These are phyloP conservation scores for Golubevia pallescens DNA, from an alignment of 1,284 basidiomycete species.

Conservation along the genomic window DNA sequence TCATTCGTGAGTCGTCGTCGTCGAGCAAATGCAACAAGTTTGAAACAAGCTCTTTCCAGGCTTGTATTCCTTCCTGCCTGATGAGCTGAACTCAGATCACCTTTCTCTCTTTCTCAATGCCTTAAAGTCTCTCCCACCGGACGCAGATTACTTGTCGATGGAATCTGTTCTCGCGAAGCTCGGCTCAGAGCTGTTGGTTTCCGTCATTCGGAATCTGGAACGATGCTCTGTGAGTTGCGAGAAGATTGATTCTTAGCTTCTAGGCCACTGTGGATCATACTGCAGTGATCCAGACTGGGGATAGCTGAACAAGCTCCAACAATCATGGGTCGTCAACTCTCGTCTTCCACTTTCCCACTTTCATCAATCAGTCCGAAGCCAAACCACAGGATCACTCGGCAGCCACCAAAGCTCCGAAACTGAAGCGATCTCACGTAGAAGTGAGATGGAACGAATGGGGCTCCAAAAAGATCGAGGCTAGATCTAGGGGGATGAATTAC, in stretches of 20 bases:
- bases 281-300: background rate
- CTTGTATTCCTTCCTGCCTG: no score
- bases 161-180: no score
- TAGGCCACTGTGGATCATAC: no score
- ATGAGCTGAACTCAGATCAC: background rate
- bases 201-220: no score
- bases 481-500: slow-evolving; percentile 36
- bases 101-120: background rate
- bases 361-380: slow-evolving; percentile 66
- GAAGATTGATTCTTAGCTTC: background rate
- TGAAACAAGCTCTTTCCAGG: background rate
- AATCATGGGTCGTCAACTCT: no score
- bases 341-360: background rate
- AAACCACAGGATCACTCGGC: slow-evolving; percentile 21
- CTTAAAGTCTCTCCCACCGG: no score
- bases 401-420: slow-evolving; percentile 35
- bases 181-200: no score
- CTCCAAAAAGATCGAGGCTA: slow-evolving; percentile 33
- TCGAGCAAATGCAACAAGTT: background rate
- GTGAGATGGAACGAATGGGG: slow-evolving; percentile 33
- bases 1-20: slow-evolving; percentile 54
- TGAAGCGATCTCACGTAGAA: slow-evolving; percentile 17
- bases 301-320: no score
- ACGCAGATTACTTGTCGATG: no score
- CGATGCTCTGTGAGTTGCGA: no score